These are phyloP conservation scores for Malus sylvestris DNA, from an alignment of 306 rosid genomes.

Conservation along the genomic window DNA sequence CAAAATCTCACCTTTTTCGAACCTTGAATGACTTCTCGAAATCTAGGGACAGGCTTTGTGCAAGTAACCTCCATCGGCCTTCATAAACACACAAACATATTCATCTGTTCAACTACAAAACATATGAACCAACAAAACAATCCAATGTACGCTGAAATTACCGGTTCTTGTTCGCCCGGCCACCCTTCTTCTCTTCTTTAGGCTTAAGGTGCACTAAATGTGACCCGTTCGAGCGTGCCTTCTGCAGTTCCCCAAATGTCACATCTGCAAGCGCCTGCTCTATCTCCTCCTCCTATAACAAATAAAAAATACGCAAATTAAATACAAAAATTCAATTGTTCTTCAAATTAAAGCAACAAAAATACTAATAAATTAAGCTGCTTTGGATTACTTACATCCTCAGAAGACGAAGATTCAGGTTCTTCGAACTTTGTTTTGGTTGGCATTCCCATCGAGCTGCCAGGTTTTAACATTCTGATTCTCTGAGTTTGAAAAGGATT, in stretches of 20 bases:
- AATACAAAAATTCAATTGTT: background rate
- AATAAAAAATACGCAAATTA: background rate
- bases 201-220: constrained; percentile 36
- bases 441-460: background rate
- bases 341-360: background rate
- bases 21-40: constrained; percentile 69
- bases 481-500: background rate
- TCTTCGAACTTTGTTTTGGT: background rate
- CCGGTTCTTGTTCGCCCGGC: constrained; percentile 81
- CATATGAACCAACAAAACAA: background rate
- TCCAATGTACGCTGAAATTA: constrained; percentile 4
- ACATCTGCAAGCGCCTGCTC: constrained; percentile 70
- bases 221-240: constrained; percentile 69
- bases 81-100: constrained; percentile 7
- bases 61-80: constrained; percentile 93
- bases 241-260: constrained; percentile 78
- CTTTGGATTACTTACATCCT: background rate
- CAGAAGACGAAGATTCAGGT: constrained; percentile 1
- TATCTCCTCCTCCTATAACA: constrained; percentile 56
- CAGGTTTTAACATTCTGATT: background rate
- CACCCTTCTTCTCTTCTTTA: constrained; percentile 37
- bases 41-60: constrained; percentile 32
- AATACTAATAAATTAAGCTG: no score
- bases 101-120: background rate
- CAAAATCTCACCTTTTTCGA: constrained; percentile 57